phyloP scores from a whole-genome alignment of 2,329 filamentous ascomycete genomes.

The Grosmannia clavigera region DNA sequence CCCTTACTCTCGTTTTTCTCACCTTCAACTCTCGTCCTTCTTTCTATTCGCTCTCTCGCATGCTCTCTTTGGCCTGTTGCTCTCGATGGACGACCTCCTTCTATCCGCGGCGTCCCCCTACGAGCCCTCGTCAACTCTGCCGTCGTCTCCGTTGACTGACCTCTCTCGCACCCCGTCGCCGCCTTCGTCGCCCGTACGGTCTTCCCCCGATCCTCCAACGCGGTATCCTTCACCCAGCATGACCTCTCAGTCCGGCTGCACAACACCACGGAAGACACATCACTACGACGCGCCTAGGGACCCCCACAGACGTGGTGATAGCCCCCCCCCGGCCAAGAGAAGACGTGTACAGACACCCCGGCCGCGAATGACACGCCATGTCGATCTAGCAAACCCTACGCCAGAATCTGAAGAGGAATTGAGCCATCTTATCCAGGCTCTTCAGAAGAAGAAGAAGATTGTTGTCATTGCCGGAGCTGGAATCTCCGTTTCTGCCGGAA shows the following conservation, averaged over 20 bases:
- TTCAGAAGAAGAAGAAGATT: conserved; percentile 89
- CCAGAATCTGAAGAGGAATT: conserved; percentile 48
- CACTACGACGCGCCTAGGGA: conserved; percentile 21
- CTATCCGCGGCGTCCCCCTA: not conserved
- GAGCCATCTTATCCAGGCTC: conserved; percentile 56
- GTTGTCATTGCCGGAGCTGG: conserved; percentile 93
- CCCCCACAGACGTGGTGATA: conserved; percentile 36
- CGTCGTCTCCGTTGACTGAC: conserved; percentile 41
- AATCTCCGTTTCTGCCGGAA: conserved; percentile 92
- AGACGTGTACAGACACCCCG: conserved; percentile 49
- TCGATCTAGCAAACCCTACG: conserved; percentile 53
- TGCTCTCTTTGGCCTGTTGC: not conserved
- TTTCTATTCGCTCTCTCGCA: not conserved
- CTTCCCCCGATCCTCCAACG: conserved; percentile 23
- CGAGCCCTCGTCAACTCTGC: not conserved
- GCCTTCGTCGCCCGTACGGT: conserved; percentile 28
- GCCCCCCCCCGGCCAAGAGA: conserved; percentile 62
- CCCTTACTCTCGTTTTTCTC: not conserved
- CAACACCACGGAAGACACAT: conserved; percentile 36
- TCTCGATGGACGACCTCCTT: not conserved
- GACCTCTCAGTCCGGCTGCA: conserved; percentile 32
- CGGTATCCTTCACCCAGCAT: conserved; percentile 43
- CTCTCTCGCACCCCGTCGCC: conserved; percentile 42
- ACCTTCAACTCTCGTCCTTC: not conserved
- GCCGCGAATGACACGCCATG: conserved; percentile 58